Evolutionary conservation across 495 filamentous ascomycete species (phyloP).

Genomic region (Evansstolkia leycettana): DNA sequence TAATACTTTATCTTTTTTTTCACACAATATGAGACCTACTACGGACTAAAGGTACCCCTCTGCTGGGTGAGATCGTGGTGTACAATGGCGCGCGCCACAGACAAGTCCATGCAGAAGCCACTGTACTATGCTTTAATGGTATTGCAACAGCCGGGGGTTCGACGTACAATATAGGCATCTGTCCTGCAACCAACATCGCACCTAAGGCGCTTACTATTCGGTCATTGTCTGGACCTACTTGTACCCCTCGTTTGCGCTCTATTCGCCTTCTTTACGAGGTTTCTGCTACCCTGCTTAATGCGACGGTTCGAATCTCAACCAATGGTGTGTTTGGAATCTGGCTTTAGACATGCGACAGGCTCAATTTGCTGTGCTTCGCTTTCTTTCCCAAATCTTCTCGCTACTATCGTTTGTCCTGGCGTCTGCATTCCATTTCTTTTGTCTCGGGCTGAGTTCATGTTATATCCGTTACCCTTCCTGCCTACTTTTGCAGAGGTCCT

Average conservation of each 20-base stretch:
- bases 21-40: conserved; percentile 4
- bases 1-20: conserved; percentile 2
- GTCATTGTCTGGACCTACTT: background rate
- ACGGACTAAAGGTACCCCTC: conserved; percentile 9
- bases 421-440: conserved; percentile 22
- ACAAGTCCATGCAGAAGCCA: conserved; percentile 8
- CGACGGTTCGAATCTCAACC: background rate
- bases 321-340: conserved; percentile 14
- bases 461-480: conserved; percentile 12
- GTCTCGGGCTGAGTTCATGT: conserved; percentile 19
- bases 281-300: conserved; percentile 9
- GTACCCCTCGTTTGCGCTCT: conserved; percentile 4
- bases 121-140: conserved; percentile 8
- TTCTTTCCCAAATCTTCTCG: conserved; percentile 12
- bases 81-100: conserved; percentile 1
- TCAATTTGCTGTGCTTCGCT: conserved; percentile 10
- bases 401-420: conserved; percentile 21
- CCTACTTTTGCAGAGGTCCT: conserved; percentile 11
- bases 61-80: conserved; percentile 3
- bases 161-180: conserved; percentile 1
- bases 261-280: conserved; percentile 4
- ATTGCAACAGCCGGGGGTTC: conserved; percentile 4
- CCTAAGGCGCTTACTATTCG: too few species aligned
- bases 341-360: conserved; percentile 24
- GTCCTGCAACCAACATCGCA: too few species aligned